A percentile compares a stretch with the other conserved stretches of the same genome.
These are phyloP conservation scores for Pythium monospermum DNA, from an alignment of 352 stramenopile species.

Conservation along the genomic window DNA sequence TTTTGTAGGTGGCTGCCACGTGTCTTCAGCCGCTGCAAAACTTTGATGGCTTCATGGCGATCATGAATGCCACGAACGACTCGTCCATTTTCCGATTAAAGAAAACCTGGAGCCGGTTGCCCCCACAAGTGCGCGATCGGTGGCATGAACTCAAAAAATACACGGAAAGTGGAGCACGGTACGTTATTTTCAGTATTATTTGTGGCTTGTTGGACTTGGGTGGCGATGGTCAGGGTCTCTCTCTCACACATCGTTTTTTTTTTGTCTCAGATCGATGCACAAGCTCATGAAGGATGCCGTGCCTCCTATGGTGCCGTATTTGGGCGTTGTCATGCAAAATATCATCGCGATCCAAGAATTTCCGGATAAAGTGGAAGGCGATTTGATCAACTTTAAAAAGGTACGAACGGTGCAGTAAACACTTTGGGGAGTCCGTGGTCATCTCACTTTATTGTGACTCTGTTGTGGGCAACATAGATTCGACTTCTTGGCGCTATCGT, in stretches of 20 bases:
- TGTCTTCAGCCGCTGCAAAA: conserved; percentile 79
- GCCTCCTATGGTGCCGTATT: conserved; percentile 74
- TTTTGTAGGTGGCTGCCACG: conserved; percentile 52
- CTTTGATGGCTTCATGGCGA: conserved; percentile 85
- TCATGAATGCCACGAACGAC: conserved; percentile 88
- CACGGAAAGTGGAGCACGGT: conserved; percentile 76
- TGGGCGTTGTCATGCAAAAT: conserved; percentile 84
- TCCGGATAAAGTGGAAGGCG: conserved; percentile 65
- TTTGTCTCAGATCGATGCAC: conserved; percentile 42
- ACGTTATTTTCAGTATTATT: not conserved
- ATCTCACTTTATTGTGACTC: too few relatives aligned
- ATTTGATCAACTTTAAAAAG: conserved; percentile 88
- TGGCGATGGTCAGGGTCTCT: not conserved
- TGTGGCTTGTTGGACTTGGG: not conserved
- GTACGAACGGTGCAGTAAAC: conserved; percentile 14
- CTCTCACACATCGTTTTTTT: not conserved
- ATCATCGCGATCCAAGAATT: conserved; percentile 81
- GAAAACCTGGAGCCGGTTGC: conserved; percentile 77
- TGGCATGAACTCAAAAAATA: conserved; percentile 83
- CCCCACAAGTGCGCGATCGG: conserved; percentile 58
- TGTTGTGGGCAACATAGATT: too few relatives aligned
- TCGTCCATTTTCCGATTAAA: conserved; percentile 84
- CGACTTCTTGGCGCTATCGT: conserved; percentile 63
- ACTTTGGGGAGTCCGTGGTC: too few relatives aligned
- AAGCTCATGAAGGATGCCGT: conserved; percentile 72